phyloP scores from a whole-genome alignment of 164 flowering plant species.

The Berberis thunbergii region DNA sequence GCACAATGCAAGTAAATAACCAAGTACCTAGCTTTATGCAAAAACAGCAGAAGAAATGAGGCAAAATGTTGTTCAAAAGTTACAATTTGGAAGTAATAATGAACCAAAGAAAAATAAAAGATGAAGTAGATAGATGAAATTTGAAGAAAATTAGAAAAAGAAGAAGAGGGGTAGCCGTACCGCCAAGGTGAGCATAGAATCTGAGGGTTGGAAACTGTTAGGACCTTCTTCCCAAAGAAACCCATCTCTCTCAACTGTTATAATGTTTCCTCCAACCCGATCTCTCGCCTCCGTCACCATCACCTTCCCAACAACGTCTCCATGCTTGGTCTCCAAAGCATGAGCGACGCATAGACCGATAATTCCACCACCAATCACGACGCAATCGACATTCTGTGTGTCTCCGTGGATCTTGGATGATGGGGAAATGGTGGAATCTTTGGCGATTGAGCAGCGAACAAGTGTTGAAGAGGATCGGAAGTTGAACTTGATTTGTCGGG shows the following conservation, averaged over 20 bases:
- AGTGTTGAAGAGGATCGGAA: too few relatives aligned
- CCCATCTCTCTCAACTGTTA: conserved; percentile 71
- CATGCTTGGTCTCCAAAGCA: conserved; percentile 66
- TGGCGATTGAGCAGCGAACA: too few relatives aligned
- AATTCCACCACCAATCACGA: conserved; percentile 83
- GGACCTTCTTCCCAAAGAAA: conserved; percentile 98
- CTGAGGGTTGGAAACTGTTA: conserved; percentile 93
- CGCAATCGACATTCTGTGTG: conserved; percentile 37
- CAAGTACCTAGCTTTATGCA: too few relatives aligned
- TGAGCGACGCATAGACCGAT: conserved; percentile 90
- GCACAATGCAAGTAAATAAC: too few relatives aligned
- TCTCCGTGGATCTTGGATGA: too few relatives aligned
- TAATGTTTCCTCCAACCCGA: conserved; percentile 89
- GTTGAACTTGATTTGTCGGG: too few relatives aligned
- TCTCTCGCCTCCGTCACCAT: conserved; percentile 79
- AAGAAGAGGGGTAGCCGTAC: conserved; percentile 15
- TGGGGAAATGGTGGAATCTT: too few relatives aligned
- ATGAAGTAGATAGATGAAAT: background rate
- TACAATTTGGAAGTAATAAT: too few relatives aligned
- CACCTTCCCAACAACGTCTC: conserved; percentile 33
- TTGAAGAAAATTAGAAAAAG: background rate
- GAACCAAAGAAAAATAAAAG: too few relatives aligned
- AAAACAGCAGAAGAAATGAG: too few relatives aligned
- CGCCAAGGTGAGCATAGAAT: conserved; percentile 64
- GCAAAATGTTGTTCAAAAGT: too few relatives aligned